Conservation (phyloP, 805 yeast species). For the Yamadazyma paraphyllophila region DNA sequence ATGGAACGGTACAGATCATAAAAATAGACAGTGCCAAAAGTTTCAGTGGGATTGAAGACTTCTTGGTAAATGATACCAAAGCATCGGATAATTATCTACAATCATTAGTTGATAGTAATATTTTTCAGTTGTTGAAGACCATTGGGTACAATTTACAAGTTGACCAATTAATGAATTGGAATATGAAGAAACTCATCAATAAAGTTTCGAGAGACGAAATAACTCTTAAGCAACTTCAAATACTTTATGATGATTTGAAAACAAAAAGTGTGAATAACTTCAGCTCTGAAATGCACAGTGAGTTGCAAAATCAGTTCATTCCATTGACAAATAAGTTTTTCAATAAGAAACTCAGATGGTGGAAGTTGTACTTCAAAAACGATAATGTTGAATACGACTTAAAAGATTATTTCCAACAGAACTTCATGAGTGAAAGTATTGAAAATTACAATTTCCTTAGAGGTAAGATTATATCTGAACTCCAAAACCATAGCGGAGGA, state of each 20-base stretch:
- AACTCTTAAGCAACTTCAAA: conserved; percentile 16
- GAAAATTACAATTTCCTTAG: conserved; percentile 35
- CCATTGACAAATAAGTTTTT: conserved; percentile 33
- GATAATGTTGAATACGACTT: conserved; percentile 44
- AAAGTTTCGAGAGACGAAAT: conserved; percentile 14
- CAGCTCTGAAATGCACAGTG: conserved; percentile 31
- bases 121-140: conserved; percentile 31
- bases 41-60: conserved; percentile 28
- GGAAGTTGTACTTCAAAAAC: conserved; percentile 40
- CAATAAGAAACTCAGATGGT: conserved; percentile 33
- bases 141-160: conserved; percentile 26
- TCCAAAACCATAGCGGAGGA: conserved; percentile 26
- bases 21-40: conserved; percentile 31
- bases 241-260: conserved; percentile 20
- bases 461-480: conserved; percentile 34
- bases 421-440: conserved; percentile 39
- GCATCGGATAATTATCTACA: conserved; percentile 32
- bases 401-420: conserved; percentile 34
- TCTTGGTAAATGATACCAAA: conserved; percentile 27
- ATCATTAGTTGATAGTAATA: conserved; percentile 32
- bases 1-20: conserved; percentile 19
- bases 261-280: conserved; percentile 25
- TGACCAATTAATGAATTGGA: conserved; percentile 23
- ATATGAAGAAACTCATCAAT: conserved; percentile 17
- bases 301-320: conserved; percentile 32